These are phyloP conservation scores for Helianthus annuus DNA, from an alignment of 129 eudicot species.

Conservation along the genomic window DNA sequence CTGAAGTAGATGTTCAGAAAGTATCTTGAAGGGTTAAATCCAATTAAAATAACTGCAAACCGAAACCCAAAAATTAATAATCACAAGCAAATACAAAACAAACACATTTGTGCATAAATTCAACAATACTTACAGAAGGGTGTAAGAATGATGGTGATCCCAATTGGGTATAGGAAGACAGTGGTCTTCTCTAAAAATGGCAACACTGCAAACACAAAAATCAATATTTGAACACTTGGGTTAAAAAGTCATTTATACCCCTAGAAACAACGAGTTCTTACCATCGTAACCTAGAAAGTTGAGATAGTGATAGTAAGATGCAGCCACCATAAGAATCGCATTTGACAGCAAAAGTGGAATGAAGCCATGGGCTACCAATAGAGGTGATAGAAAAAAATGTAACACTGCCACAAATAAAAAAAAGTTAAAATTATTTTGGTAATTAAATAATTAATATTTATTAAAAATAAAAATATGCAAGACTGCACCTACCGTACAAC, in stretches of 20 bases:
- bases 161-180: too few relatives aligned
- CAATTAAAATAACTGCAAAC: neutral
- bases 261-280: constrained; percentile 30
- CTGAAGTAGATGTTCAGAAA: neutral
- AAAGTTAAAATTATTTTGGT: too few relatives aligned
- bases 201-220: too few relatives aligned
- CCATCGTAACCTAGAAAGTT: constrained; percentile 93
- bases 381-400: constrained; percentile 87
- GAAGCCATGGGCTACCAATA: constrained; percentile 91
- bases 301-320: constrained; percentile 91
- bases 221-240: neutral
- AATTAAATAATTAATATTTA: too few relatives aligned
- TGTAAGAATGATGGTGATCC: too few relatives aligned
- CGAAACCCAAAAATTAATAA: neutral
- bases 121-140: neutral
- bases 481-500: constrained; percentile 62
- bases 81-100: neutral
- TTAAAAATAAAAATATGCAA: too few relatives aligned
- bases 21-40: neutral
- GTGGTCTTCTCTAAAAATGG: too few relatives aligned
- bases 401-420: constrained; percentile 50
- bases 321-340: constrained; percentile 72
- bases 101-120: neutral
- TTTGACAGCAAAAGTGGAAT: constrained; percentile 83
- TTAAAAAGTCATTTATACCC: too few relatives aligned